Conservation (phyloP, 805 yeast species). For the Kockiozyma suomiensis region DNA sequence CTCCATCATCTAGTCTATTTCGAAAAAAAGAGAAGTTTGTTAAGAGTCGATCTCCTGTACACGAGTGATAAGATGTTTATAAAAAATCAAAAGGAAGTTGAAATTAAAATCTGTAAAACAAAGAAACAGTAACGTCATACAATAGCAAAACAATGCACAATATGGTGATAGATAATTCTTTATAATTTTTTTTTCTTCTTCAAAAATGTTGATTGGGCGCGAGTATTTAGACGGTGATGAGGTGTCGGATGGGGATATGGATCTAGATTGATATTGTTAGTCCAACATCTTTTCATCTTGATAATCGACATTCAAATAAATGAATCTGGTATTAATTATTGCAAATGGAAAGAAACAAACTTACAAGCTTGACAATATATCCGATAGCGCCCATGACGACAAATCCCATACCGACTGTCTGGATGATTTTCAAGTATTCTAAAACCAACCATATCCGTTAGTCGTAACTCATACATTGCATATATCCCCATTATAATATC, state of each 20-base stretch:
- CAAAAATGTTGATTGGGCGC: background rate
- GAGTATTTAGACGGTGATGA: conserved; percentile 32
- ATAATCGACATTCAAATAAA: background rate
- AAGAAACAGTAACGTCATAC: background rate
- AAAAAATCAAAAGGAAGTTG: too few relatives aligned
- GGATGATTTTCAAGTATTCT: conserved; percentile 85
- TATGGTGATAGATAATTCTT: too few relatives aligned
- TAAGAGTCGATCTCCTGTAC: too few relatives aligned
- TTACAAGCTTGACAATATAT: conserved; percentile 80
- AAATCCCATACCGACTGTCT: conserved; percentile 97
- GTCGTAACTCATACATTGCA: too few relatives aligned
- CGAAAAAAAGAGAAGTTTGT: too few relatives aligned
- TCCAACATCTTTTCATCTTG: background rate
- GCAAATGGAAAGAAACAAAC: conserved; percentile 10
- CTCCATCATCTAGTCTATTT: too few relatives aligned
- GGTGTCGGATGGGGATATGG: conserved; percentile 36
- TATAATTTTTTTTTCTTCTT: too few relatives aligned
- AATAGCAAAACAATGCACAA: background rate
- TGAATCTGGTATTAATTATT: too few relatives aligned
- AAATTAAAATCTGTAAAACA: background rate
- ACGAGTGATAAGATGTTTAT: too few relatives aligned
- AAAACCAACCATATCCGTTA: background rate
- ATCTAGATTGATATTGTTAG: conserved; percentile 17
- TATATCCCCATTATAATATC: background rate
- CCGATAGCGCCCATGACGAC: conserved; percentile 98